Percentiles rank a stretch among this genome's conserved stretches.
These are phyloP conservation scores for Chaetomium fimeti DNA, from an alignment of 495 filamentous ascomycete genomes.

Conservation along the genomic window DNA sequence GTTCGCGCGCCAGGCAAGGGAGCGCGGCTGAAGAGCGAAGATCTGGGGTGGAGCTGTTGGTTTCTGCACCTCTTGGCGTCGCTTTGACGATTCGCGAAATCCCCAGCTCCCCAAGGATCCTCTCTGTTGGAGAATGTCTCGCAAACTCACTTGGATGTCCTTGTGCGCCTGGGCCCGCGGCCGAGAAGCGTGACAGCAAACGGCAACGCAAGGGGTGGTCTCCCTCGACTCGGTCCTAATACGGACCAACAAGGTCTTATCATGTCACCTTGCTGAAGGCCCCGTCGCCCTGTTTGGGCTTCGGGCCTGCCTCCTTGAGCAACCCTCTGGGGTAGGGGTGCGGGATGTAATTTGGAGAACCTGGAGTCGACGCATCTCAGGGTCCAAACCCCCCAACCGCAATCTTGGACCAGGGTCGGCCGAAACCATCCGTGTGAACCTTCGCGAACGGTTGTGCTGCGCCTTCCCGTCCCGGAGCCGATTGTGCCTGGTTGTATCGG, in stretches of 20 bases:
- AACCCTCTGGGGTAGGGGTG: conserved; percentile 13
- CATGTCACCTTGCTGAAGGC: background rate
- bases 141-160: background rate
- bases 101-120: background rate
- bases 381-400: background rate
- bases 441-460: background rate
- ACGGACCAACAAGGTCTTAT: background rate
- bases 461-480: conserved; percentile 8
- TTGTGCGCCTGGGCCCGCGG: background rate
- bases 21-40: conserved; percentile 16
- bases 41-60: conserved; percentile 2
- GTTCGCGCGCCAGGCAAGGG: conserved; percentile 8
- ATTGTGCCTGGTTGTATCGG: conserved; percentile 3
- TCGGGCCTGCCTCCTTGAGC: background rate
- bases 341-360: conserved; percentile 14
- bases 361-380: conserved; percentile 11
- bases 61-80: conserved; percentile 17
- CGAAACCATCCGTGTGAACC: conserved; percentile 2
- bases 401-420: conserved; percentile 4
- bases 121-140: background rate
- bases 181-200: background rate
- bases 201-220: background rate
- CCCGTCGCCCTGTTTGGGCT: background rate
- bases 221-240: background rate
- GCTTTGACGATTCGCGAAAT: conserved; percentile 11